Evolutionary conservation across 2,329 filamentous ascomycete genomes (phyloP).

Genomic region (Verticillium isaacii): DNA sequence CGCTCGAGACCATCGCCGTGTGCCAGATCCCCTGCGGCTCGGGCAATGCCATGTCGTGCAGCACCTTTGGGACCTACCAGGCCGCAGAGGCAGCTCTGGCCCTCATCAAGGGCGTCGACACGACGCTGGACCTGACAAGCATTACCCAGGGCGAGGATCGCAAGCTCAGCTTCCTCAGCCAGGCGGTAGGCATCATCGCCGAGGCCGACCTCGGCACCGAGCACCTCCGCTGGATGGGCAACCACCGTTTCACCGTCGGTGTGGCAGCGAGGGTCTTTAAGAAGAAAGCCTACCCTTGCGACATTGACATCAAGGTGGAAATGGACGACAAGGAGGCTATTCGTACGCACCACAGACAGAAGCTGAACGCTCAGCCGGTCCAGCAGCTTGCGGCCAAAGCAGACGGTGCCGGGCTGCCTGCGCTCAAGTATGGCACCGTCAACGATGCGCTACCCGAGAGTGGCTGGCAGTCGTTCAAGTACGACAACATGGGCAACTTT

Average conservation of each 20-base stretch:
- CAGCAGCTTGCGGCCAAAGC: background rate
- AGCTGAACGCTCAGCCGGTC: constrained; percentile 19
- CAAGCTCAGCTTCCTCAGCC: constrained; percentile 83
- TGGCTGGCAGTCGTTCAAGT: constrained; percentile 69
- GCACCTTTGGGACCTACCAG: constrained; percentile 76
- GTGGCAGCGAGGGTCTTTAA: constrained; percentile 72
- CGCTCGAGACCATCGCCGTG: constrained; percentile 73
- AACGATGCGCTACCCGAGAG: constrained; percentile 65
- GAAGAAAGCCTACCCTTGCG: constrained; percentile 80
- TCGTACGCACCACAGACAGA: constrained; percentile 63
- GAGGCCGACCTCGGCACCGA: constrained; percentile 90
- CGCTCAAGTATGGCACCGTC: constrained; percentile 74
- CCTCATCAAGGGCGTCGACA: constrained; percentile 83
- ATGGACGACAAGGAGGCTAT: constrained; percentile 71
- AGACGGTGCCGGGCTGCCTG: constrained; percentile 52
- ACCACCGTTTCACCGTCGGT: constrained; percentile 77
- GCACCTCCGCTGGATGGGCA: constrained; percentile 88
- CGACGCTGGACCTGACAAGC: constrained; percentile 78
- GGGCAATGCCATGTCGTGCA: constrained; percentile 90
- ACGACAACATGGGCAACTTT: constrained; percentile 82
- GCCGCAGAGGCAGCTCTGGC: constrained; percentile 73
- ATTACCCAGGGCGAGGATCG: constrained; percentile 73
- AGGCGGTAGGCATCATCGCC: constrained; percentile 83
- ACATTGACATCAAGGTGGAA: constrained; percentile 80
- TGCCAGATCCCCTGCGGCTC: constrained; percentile 88